Conservation (phyloP, 345 rosid genomes). For the Brassica juncea region DNA sequence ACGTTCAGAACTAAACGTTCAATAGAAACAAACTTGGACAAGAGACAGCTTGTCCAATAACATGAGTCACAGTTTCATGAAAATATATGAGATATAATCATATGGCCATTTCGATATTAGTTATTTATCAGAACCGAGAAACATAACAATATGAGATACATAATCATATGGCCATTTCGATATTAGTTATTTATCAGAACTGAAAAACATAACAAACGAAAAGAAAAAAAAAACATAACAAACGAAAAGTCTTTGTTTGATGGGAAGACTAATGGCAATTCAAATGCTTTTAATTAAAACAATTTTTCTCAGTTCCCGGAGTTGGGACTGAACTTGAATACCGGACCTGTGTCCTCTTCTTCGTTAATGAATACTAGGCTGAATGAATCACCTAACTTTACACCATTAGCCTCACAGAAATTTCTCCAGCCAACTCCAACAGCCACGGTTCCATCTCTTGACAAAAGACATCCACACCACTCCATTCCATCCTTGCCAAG, state of each 20-base stretch:
- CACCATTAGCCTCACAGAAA: conserved; percentile 4
- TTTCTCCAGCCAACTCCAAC: not conserved
- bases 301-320: not conserved
- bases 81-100: not conserved
- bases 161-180: no score
- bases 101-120: not conserved
- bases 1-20: not conserved
- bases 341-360: not conserved
- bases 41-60: not conserved
- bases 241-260: not conserved
- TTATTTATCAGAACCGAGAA: not conserved
- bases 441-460: not conserved
- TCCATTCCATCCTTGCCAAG: not conserved
- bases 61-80: not conserved
- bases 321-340: not conserved
- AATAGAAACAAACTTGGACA: not conserved
- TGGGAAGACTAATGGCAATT: not conserved
- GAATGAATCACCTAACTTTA: not conserved
- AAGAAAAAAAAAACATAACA: not conserved
- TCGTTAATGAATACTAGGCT: not conserved
- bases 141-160: not conserved
- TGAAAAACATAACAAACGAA: not conserved
- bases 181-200: not conserved
- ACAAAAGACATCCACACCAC: not conserved
- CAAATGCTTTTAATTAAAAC: not conserved